Evolutionary conservation across 306 rosid genomes (phyloP).

Genomic region (Ziziphus jujuba): DNA sequence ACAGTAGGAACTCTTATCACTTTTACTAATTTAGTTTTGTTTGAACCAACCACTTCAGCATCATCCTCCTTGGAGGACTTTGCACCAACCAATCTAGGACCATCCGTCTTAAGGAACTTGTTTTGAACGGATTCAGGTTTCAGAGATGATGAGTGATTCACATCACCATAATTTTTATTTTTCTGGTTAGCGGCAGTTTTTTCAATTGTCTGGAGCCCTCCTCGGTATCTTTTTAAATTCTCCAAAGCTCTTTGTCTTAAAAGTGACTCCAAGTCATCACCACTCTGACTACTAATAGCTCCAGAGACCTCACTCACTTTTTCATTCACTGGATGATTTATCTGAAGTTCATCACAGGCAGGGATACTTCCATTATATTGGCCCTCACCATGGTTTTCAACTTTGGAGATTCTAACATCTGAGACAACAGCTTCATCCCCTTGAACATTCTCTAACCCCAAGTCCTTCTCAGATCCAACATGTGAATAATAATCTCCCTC

Average conservation of each 20-base stretch:
- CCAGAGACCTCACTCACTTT: conserved; percentile 36
- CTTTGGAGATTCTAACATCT: conserved; percentile 18
- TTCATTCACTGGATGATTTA: conserved; percentile 29
- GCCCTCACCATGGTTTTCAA: conserved; percentile 12
- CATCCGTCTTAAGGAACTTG: conserved; percentile 30
- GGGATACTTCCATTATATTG: conserved; percentile 23
- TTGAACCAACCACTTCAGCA: conserved; percentile 20
- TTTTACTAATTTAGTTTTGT: conserved; percentile 33
- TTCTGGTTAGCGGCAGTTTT: conserved; percentile 37
- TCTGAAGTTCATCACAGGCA: conserved; percentile 30
- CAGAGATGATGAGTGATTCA: conserved; percentile 32
- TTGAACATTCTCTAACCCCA: conserved; percentile 35
- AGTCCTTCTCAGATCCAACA: conserved; percentile 34
- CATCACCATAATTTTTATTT: conserved; percentile 34
- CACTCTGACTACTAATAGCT: conserved; percentile 28
- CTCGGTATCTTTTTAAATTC: conserved; percentile 68
- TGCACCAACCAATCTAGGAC: conserved; percentile 25
- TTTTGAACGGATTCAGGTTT: conserved; percentile 38
- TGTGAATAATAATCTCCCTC: conserved; percentile 38
- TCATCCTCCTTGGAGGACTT: conserved; percentile 27
- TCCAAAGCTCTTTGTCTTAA: conserved; percentile 82
- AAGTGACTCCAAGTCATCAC: conserved; percentile 64
- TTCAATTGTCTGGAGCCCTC: conserved; percentile 32
- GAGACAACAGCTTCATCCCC: conserved; percentile 34
- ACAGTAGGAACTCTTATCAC: conserved; percentile 25